A percentile compares a stretch with the other conserved stretches of the same genome.
Conservation (phyloP, 805 yeast species). For the Cephaloascus albidus region DNA sequence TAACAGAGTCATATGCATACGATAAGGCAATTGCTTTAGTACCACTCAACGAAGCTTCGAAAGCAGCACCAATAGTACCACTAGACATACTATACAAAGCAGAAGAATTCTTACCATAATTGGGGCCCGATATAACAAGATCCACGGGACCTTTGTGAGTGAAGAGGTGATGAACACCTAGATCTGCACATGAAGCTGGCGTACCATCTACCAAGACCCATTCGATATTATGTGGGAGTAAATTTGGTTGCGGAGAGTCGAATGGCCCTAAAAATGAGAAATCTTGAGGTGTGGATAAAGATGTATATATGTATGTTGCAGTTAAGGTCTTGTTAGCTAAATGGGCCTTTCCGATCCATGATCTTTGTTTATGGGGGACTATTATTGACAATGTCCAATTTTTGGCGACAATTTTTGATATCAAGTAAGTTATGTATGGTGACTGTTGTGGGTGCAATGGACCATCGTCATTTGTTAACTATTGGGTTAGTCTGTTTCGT, state of each 20-base stretch:
- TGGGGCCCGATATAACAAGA: conserved; percentile 89
- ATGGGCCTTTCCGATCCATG: conserved; percentile 98
- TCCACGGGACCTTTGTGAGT: conserved; percentile 54
- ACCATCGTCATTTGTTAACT: conserved; percentile 90
- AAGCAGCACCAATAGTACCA: conserved; percentile 95
- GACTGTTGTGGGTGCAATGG: conserved; percentile 75
- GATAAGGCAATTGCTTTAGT: conserved; percentile 73
- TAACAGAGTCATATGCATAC: conserved; percentile 61
- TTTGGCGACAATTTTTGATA: conserved; percentile 59
- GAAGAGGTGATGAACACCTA: conserved; percentile 71
- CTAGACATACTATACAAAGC: conserved; percentile 83
- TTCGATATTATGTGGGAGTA: conserved; percentile 43
- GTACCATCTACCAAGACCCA: conserved; percentile 90
- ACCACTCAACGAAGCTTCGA: conserved; percentile 79
- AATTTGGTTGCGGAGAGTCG: conserved; percentile 34
- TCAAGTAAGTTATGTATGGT: conserved; percentile 78
- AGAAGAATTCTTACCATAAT: conserved; percentile 87
- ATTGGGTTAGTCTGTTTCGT: neutral
- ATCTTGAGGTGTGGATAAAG: conserved; percentile 28
- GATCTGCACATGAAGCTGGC: conserved; percentile 92
- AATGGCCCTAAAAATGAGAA: conserved; percentile 64
- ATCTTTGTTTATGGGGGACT: conserved; percentile 77
- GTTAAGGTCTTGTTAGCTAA: conserved; percentile 65
- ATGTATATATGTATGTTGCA: conserved; percentile 56
- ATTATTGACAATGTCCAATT: conserved; percentile 82